Conservation (phyloP, 1,139 yeast species). For the Yamadazyma kanchanaburiensis region DNA sequence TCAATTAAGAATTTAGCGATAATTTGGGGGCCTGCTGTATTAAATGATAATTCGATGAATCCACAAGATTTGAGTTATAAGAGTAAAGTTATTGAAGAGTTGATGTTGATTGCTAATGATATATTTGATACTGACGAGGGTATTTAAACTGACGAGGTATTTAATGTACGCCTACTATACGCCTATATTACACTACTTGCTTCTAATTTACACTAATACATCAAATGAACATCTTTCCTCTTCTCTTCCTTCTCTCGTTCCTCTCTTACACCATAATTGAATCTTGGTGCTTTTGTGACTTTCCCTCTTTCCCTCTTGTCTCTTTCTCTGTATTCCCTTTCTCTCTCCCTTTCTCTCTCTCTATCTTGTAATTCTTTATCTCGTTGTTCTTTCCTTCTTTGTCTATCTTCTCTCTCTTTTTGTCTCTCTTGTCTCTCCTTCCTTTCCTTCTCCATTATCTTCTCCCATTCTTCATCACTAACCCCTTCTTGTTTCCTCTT, state of each 20-base stretch:
- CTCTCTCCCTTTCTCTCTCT: conserved; percentile 13
- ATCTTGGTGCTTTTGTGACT: conserved; percentile 26
- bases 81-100: conserved; percentile 78
- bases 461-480: conserved; percentile 39
- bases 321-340: no score
- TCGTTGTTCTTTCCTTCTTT: neutral
- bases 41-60: conserved; percentile 60
- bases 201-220: conserved; percentile 7
- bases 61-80: conserved; percentile 80
- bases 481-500: conserved; percentile 32
- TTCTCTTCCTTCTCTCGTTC: neutral
- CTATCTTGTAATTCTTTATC: conserved; percentile 26
- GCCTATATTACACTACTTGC: no score
- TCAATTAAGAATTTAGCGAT: conserved; percentile 72
- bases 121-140: conserved; percentile 77
- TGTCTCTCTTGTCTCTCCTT: neutral
- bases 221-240: conserved; percentile 8
- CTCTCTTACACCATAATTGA: conserved; percentile 3
- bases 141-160: no score
- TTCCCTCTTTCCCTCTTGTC: conserved; percentile 4
- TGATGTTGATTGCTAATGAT: conserved; percentile 79
- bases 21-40: conserved; percentile 92
- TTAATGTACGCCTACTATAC: no score
- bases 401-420: conserved; percentile 13
- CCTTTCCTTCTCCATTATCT: conserved; percentile 15